Evolutionary conservation across 2,329 filamentous ascomycete genomes (phyloP), one percentile per base, ranked within the genome.

Genomic region (Talaromyces sp.): DNA sequence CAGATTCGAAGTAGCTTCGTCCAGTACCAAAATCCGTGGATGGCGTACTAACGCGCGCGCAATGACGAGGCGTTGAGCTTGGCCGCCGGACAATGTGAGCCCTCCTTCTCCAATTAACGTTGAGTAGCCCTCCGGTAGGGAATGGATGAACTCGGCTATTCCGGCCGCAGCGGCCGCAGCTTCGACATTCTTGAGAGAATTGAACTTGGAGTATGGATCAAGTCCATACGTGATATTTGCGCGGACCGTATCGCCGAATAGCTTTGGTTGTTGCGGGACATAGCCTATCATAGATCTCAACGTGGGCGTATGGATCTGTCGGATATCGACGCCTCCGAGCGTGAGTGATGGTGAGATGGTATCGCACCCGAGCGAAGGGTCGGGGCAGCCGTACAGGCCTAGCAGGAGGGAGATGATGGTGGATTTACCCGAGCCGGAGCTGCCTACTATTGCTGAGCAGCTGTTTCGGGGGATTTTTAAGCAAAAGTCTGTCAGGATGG

Each of bases 351-450:
- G 75, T 70, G 68, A 1, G 75, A 37, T 33, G 37, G 16, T 11
- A 67, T 35, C 37, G 57, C 60, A 25, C n/a, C 50, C 58, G 1
- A 11, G 52, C 14, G 40, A 25, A 14, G 62, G 48, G 14, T 57
- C 42, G 2, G 48, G 57, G 25, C 62, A 63, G 60, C 80, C 74
- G 70, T 95, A 92, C 0, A 97, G 80, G 0, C 88, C 86, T 3
- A 96, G 77, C 0, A 98, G 80, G 0, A 98, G 78, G 0, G 89
- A 85, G 0, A 89, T 83, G 39, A 97, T 82, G 0, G 93, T 97
- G 14, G 89, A 93, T 77, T 99, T 98, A 0, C 95, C 93, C n/a
- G 89, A 91, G 0, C 95, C 93, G 0, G 92, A 96, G 0, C 84
- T 79, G 0, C 93, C 93, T 1, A 96, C 92, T 21, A 98, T 86